These are phyloP conservation scores for Erodium moschatum DNA, from an alignment of 441 rosid genomes.

Conservation along the genomic window DNA sequence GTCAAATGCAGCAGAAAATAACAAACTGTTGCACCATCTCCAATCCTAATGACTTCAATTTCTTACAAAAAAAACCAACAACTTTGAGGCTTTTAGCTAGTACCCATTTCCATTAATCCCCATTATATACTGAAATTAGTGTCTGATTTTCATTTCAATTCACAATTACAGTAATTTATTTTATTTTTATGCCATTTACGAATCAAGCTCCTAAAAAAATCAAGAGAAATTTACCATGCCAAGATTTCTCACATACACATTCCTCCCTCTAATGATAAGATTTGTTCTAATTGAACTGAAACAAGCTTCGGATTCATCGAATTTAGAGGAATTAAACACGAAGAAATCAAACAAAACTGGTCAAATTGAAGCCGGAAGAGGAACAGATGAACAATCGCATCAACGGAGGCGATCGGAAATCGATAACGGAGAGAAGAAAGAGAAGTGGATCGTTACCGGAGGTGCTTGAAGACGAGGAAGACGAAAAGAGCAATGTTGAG, in stretches of 20 bases:
- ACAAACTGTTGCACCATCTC: no score
- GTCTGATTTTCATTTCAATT: no score
- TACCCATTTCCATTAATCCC: background rate
- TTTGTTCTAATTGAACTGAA: background rate
- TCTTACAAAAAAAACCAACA: background rate
- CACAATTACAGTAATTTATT: no score
- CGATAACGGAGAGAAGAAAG: no score
- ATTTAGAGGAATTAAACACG: background rate
- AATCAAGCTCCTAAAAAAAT: background rate
- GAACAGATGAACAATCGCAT: background rate
- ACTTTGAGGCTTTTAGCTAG: no score
- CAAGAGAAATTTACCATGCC: background rate
- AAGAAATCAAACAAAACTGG: background rate
- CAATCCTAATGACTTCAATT: background rate
- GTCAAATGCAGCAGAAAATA: background rate
- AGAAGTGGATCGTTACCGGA: slow-evolving; percentile 33
- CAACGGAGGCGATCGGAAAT: background rate
- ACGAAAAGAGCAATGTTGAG: slow-evolving; percentile 77
- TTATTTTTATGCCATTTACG: background rate
- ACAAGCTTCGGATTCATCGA: background rate
- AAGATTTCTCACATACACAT: background rate
- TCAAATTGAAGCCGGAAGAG: background rate
- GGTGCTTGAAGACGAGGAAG: slow-evolving; percentile 89
- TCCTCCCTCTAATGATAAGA: background rate
- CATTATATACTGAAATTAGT: no score